Evolutionary conservation across 2,329 filamentous ascomycete species (phyloP), one percentile per base, ranked within the genome.

Genomic region (Alternaria ethzedia): DNA sequence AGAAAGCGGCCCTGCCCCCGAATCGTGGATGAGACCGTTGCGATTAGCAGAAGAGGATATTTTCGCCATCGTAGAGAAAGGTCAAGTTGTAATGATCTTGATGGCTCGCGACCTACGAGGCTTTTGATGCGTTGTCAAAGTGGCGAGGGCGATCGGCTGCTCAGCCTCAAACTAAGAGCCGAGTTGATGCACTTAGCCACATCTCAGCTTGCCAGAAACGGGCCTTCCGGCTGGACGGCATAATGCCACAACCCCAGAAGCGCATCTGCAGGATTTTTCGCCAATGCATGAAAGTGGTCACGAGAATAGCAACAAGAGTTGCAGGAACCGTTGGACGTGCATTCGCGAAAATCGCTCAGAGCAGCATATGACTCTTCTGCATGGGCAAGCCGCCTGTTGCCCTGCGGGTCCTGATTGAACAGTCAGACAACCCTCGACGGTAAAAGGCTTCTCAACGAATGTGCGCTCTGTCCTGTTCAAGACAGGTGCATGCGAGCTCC

Each of bases 61-160:
- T 65, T 66, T 60, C 49, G 60, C 55, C 61, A 50, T 56, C 28
- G 52, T 59, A 21, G 49, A 62, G 47, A 43, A 62, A 52, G 49
- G 52, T 46, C n/a, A 49, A 28, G 32, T 51, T 59, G 57, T 57
- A 46, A 57, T 30, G 15, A 25, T 54, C 30, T 32, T 51, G 26
- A 44, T 61, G 54, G 64, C 56, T 63, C n/a, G 66, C 57, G 61
- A 63, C 49, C 61, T 65, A 58, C 63, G 63, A 62, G 60, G 61
- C 58, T 66, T 67, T 73, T 72, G 70, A 75, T 76, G 75, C 67
- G 75, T 68, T 77, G 75, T 72, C 74, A 72, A 57, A 63, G 73
- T 75, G 74, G 75, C 75, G 71, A 75, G 63, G 66, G 49, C 50
- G 71, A 74, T 72, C 69, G 49, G 51, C 41, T 46, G 61, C 76